Conservation (phyloP, 2,329 filamentous ascomycete species). For the Lithohypha guttulata region DNA sequence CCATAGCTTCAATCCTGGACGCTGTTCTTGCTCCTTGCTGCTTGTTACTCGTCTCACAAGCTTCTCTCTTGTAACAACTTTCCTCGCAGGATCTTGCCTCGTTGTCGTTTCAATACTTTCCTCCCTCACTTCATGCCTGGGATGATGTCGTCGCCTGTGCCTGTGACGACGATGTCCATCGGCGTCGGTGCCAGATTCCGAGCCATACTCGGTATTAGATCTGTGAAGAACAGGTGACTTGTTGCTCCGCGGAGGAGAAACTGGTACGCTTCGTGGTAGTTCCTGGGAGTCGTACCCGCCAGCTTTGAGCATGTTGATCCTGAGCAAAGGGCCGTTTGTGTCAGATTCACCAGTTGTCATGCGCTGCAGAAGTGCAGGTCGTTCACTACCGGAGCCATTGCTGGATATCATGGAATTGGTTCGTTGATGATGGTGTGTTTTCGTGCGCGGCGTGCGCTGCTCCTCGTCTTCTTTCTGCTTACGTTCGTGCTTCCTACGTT, state of each 20-base stretch:
- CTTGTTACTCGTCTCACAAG: constrained; percentile 5
- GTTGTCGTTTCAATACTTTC: constrained; percentile 5
- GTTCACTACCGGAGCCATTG: constrained; percentile 2
- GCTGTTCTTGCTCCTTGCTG: constrained; percentile 1
- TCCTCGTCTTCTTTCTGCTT: constrained; percentile 6
- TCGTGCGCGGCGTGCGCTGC: neutral
- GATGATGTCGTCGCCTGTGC: constrained; percentile 6
- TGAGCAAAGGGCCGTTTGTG: constrained; percentile 30
- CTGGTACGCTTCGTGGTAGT: neutral
- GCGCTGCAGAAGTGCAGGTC: constrained; percentile 13
- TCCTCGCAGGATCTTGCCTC: neutral
- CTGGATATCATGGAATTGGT: constrained; percentile 2
- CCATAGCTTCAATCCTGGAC: constrained; percentile 2
- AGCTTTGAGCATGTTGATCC: constrained; percentile 25
- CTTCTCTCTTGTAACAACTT: neutral
- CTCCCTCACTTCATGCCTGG: constrained; percentile 4
- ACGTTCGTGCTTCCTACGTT: constrained; percentile 15
- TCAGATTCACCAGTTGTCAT: constrained; percentile 33
- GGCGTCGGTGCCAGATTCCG: constrained; percentile 5
- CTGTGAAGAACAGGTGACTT: constrained; percentile 3
- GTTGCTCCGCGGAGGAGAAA: neutral
- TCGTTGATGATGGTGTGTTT: neutral
- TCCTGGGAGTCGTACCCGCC: constrained; percentile 8
- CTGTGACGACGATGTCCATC: constrained; percentile 7
- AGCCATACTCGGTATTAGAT: constrained; percentile 2